These are phyloP conservation scores for Annulohypoxylon truncatum DNA, from an alignment of 2,329 filamentous ascomycete species.

Conservation along the genomic window DNA sequence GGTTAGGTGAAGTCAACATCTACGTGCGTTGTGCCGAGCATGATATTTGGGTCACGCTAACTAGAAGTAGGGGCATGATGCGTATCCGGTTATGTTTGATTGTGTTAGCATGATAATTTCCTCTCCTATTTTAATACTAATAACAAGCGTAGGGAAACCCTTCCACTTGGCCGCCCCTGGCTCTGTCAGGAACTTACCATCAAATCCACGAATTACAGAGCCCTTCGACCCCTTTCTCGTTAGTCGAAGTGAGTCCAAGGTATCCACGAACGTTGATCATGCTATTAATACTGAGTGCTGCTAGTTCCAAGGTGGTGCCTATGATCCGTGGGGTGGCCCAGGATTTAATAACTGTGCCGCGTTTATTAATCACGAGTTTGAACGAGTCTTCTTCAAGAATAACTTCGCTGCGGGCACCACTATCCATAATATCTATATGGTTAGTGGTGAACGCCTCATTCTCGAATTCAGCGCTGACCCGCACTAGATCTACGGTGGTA, in stretches of 20 bases:
- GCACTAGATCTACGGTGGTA: slow-evolving; percentile 72
- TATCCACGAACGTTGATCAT: background rate
- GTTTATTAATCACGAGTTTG: slow-evolving; percentile 76
- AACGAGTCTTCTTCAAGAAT: slow-evolving; percentile 85
- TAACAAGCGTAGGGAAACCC: slow-evolving; percentile 47
- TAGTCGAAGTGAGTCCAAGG: slow-evolving; percentile 45
- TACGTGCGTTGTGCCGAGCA: slow-evolving; percentile 41
- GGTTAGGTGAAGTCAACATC: slow-evolving; percentile 56
- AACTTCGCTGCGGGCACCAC: slow-evolving; percentile 63
- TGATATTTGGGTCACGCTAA: background rate
- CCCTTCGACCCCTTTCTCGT: slow-evolving; percentile 69
- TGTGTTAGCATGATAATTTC: slow-evolving; percentile 46
- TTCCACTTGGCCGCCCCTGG: slow-evolving; percentile 67
- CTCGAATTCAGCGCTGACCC: slow-evolving; percentile 63
- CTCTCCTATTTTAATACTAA: background rate
- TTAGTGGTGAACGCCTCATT: background rate
- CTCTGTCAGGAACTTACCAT: slow-evolving; percentile 67
- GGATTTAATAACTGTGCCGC: slow-evolving; percentile 73
- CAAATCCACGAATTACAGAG: slow-evolving; percentile 68
- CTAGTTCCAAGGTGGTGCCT: slow-evolving; percentile 74
- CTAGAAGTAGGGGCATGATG: slow-evolving; percentile 52
- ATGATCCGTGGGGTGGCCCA: slow-evolving; percentile 78
- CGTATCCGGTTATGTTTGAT: slow-evolving; percentile 58
- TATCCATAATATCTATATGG: slow-evolving; percentile 32
- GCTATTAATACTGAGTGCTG: background rate